A percentile compares a stretch with the other conserved stretches of the same genome.
These are phyloP conservation scores for Polyporus tsugae DNA, from an alignment of 1,284 basidiomycete genomes.

Conservation along the genomic window DNA sequence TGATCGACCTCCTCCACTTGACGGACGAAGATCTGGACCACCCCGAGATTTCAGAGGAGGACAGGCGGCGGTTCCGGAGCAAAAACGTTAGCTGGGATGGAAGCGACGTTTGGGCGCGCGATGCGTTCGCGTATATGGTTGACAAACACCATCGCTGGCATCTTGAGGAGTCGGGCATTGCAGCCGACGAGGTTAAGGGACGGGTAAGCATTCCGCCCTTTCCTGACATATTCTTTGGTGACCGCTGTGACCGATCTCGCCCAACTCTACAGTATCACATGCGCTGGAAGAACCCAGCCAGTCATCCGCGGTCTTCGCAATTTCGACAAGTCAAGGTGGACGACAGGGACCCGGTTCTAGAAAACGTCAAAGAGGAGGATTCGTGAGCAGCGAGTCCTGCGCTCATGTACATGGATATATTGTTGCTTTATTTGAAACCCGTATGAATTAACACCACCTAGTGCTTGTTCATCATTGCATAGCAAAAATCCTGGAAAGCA, in stretches of 20 bases:
- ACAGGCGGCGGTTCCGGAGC: slow-evolving; percentile 19
- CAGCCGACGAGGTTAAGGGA: slow-evolving; percentile 21
- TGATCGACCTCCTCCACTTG: slow-evolving; percentile 35
- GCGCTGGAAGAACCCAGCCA: slow-evolving; percentile 24
- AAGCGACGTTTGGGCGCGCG: slow-evolving; percentile 26
- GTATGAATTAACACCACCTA: neutral
- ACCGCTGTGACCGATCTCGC: neutral
- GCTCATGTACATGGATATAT: neutral
- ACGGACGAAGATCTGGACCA: slow-evolving; percentile 32
- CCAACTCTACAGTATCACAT: slow-evolving; percentile 8
- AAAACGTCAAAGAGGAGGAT: slow-evolving; percentile 25
- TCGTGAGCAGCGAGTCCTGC: neutral
- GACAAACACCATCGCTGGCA: slow-evolving; percentile 32
- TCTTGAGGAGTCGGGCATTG: slow-evolving; percentile 31
- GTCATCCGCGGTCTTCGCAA: slow-evolving; percentile 1
- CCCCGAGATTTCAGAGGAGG: slow-evolving; percentile 23
- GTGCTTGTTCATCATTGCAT: neutral
- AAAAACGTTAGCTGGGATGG: slow-evolving; percentile 26
- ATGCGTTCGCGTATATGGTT: slow-evolving; percentile 33
- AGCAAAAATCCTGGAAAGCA: neutral
- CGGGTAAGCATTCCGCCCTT: slow-evolving; percentile 21
- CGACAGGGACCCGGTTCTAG: neutral
- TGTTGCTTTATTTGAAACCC: neutral
- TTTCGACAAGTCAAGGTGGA: slow-evolving; percentile 7
- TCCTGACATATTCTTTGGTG: neutral